A percentile compares a stretch with the other conserved stretches of the same genome.
Evolutionary conservation across 2,329 filamentous ascomycete genomes (phyloP).

Genomic region (Colletotrichum siamense): DNA sequence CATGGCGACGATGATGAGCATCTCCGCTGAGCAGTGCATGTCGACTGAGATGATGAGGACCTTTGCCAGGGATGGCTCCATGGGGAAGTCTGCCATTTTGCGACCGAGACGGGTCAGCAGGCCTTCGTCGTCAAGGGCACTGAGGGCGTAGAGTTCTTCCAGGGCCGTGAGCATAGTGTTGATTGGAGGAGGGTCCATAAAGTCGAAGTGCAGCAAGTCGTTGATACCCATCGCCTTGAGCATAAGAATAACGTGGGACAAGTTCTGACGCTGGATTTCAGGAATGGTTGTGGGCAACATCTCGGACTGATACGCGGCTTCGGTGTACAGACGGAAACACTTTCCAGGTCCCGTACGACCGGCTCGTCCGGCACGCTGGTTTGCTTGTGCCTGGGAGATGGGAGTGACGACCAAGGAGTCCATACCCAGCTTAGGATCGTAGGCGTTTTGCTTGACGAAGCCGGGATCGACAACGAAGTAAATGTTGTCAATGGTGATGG

Average conservation of each 20-base stretch:
- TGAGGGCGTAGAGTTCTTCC: conserved; percentile 92
- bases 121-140: conserved; percentile 93
- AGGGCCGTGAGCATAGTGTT: conserved; percentile 97
- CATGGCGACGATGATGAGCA: conserved; percentile 95
- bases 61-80: conserved; percentile 93
- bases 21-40: conserved; percentile 88
- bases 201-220: conserved; percentile 95
- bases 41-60: conserved; percentile 88
- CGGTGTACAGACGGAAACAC: conserved; percentile 94
- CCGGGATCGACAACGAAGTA: conserved; percentile 97
- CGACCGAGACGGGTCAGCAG: conserved; percentile 88
- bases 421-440: conserved; percentile 97
- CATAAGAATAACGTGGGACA: conserved; percentile 94
- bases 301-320: conserved; percentile 93
- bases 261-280: conserved; percentile 93
- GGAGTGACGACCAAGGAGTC: conserved; percentile 95
- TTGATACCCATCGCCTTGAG: conserved; percentile 99
- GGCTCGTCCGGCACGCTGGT: conserved; percentile 90
- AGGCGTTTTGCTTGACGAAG: conserved; percentile 97
- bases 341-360: conserved; percentile 96
- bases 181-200: conserved; percentile 97
- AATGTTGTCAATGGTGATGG: conserved; percentile 96
- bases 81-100: conserved; percentile 98
- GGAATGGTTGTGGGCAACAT: conserved; percentile 97
- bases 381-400: conserved; percentile 95